These are phyloP conservation scores for Aspergillus fructus DNA, from an alignment of 2,329 filamentous ascomycete genomes.

Conservation along the genomic window DNA sequence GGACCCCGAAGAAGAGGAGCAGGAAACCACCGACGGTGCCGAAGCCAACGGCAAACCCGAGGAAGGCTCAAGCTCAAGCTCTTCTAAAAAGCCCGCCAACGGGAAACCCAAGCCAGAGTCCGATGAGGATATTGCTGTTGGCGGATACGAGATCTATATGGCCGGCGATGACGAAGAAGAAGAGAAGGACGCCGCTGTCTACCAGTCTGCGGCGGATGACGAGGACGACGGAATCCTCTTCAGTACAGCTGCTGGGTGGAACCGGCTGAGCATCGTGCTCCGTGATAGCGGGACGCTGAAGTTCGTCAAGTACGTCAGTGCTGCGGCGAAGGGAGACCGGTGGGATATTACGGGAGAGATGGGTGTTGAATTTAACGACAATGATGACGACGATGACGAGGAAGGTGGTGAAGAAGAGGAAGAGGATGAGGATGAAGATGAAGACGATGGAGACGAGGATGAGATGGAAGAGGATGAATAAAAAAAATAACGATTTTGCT, in stretches of 20 bases:
- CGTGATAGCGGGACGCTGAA: constrained; percentile 81
- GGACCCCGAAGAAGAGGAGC: constrained; percentile 54
- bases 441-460: constrained; percentile 11
- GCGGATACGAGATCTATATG: constrained; percentile 77
- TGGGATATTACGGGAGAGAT: constrained; percentile 86
- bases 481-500: constrained; percentile 1
- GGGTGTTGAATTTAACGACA: constrained; percentile 63
- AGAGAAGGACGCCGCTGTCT: constrained; percentile 50
- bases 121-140: constrained; percentile 42
- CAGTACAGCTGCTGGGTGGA: constrained; percentile 74
- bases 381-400: constrained; percentile 39
- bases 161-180: constrained; percentile 65
- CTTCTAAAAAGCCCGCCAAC: not conserved
- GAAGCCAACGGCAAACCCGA: constrained; percentile 44
- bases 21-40: constrained; percentile 37
- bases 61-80: constrained; percentile 1
- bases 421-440: constrained; percentile 7
- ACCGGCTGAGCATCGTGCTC: constrained; percentile 85
- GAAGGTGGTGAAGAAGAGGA: constrained; percentile 21
- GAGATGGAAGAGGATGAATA: constrained; percentile 13
- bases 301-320: constrained; percentile 95
- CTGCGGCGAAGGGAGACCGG: constrained; percentile 77
- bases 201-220: constrained; percentile 63
- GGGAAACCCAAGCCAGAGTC: constrained; percentile 28
- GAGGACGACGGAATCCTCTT: constrained; percentile 77